These are phyloP conservation scores for Botrytis tulipae DNA, from an alignment of 2,329 filamentous ascomycete species.

Conservation along the genomic window DNA sequence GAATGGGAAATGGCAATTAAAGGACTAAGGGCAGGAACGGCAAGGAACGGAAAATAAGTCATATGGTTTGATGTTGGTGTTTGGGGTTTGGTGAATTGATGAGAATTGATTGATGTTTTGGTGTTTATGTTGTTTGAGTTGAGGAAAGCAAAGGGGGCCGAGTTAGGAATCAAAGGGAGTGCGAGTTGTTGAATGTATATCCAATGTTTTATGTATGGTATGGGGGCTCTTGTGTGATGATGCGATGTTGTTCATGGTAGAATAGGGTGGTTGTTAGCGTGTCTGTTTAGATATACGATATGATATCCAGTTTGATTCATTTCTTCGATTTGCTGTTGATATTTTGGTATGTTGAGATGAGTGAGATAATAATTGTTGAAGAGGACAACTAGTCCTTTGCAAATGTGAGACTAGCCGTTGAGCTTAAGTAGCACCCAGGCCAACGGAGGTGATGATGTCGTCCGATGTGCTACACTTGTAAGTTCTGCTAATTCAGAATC, in stretches of 20 bases:
- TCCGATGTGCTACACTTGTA: neutral
- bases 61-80: conserved; percentile 11
- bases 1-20: neutral
- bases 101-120: neutral
- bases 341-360: neutral
- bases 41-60: conserved; percentile 5
- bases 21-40: neutral
- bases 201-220: conserved; percentile 10
- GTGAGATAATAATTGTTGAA: neutral
- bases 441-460: neutral
- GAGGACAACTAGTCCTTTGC: neutral
- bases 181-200: neutral
- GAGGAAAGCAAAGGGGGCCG: neutral
- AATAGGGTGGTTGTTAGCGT: neutral
- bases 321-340: neutral
- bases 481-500: neutral
- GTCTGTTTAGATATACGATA: neutral
- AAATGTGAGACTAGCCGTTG: neutral
- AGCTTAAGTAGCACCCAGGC: neutral
- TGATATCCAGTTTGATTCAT: neutral
- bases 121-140: neutral
- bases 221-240: neutral
- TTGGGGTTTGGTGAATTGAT: neutral
- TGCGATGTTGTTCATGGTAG: neutral
- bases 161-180: neutral